Base-by-base conservation (phyloP, 108 stramenopile species). In the Bacterosira constricta region DNA sequence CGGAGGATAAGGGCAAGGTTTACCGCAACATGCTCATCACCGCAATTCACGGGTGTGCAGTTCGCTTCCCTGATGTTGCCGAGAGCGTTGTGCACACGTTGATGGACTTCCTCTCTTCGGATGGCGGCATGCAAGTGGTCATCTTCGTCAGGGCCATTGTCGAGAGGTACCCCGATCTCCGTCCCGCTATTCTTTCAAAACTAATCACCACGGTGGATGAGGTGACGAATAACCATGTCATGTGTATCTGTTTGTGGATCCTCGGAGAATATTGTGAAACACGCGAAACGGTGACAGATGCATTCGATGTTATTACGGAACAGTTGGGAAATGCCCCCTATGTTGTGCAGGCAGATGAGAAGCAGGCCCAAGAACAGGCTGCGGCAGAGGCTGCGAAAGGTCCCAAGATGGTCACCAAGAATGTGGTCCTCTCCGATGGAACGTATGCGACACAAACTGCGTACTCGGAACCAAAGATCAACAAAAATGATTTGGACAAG, bases 241-340 rank as follows among this genome's bases (percentile, higher is more conserved):
- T 98, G 83, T 94, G 96, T 53, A 94, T 98, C 35, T 95, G 95
- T 35, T 72, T 99, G n/a, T 99, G 99, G 99, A 97, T 99, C 61
- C 67, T 99, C 23, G 98, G 99, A 53, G 97, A 99, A 79, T 99
- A 98, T 80, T 86, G 90, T 51, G 94, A 87, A 54, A 79, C 82
- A 1, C 72, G 70, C 9, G 94, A 92, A 46, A 80, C 85, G 26
- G 70, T 91, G 44, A 59, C 61, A 17, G 89, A 92, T 47, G 92
- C 93, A n/a, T 96, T 92, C 75, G 89, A 87, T 50, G 73, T 68
- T 15, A 84, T 97, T 50, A 72, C 84, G 23, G 75, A 84, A 51
- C 85, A 92, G 63, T 79, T 93, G 9, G 96, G 96, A 7, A 73
- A 90, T 47, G 87, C 96, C 6, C 90, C 89, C 6, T 96, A 88